Evolutionary conservation across 306 rosid species (phyloP), one percentile per base, ranked within the genome.

Genomic region (Citrullus colocynthis): DNA sequence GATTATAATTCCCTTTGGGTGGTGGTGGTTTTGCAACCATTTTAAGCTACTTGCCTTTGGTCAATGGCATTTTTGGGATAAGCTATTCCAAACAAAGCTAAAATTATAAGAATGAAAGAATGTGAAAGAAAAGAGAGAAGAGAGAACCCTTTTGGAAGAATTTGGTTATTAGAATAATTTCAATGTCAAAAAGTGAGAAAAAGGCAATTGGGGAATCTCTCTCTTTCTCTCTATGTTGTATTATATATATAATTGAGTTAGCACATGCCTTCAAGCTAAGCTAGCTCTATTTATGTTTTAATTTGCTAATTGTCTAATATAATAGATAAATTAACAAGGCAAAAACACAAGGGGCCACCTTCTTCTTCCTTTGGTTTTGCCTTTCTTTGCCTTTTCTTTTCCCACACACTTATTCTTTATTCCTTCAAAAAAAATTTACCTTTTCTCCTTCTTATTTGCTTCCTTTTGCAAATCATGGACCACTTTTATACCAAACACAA

Each of bases 181-280:
- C 6, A 71, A 71, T 24, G 39, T 6, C 57, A 45, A 71, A 66
- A 70, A 70, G 75, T 42, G 71, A 21, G 44, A 70, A 71, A 45
- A 24, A 21, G 39, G 72, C 28, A 24, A 17, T 44, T 71, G 37
- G 59, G 76, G 76, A 48, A 71, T 71, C 83, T 36, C 74, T 39
- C 77, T 66, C 14, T 52, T 55, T 81, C n/a, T 66, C 32, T 66
- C 32, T 39, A 59, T 9, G 37, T 24, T 10, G 0, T 32, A 32
- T 32, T 32, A 20, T 24, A 20, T 73, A 28, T 52, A 56, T 45
- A 74, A 72, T 61, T 62, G 72, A 63, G 73, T 44, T 79, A 74
- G 89, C 87, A 86, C 84, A 82, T 86, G 87, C 81, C 81, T n/a
- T 55, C 61, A 66, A 75, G 82, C 79, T 78, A 80, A 75, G 79